These are phyloP conservation scores for Claviceps monticola DNA, from an alignment of 2,329 filamentous ascomycete species.

Conservation along the genomic window DNA sequence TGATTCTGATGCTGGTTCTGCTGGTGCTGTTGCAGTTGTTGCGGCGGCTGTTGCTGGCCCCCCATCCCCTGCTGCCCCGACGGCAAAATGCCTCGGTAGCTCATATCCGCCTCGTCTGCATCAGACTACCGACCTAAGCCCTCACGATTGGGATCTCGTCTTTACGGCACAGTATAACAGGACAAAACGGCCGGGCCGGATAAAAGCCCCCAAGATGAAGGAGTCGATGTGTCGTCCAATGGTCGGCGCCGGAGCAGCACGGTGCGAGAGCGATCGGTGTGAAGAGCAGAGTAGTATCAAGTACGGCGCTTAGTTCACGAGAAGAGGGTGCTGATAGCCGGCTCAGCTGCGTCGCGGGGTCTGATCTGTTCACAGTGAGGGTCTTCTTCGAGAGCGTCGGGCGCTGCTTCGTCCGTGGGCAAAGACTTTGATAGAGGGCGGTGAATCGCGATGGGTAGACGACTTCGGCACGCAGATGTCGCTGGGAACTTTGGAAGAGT, in stretches of 20 bases:
- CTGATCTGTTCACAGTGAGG: neutral
- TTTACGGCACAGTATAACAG: neutral
- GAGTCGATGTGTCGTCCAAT: neutral
- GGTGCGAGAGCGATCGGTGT: neutral
- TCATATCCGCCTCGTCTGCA: constrained; percentile 19
- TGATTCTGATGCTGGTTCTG: constrained; percentile 12
- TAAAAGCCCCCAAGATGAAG: neutral
- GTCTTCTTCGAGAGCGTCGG: neutral
- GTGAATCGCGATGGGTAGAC: neutral
- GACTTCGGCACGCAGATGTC: neutral
- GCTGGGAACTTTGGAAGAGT: neutral
- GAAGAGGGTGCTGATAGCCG: neutral
- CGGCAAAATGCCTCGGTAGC: constrained; percentile 19
- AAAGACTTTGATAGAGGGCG: too few relatives aligned
- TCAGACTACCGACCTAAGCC: constrained; percentile 4
- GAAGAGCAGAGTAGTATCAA: neutral
- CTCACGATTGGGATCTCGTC: neutral
- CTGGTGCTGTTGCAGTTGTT: constrained; percentile 3
- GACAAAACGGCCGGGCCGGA: neutral
- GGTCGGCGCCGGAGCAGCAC: neutral
- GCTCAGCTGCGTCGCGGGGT: neutral
- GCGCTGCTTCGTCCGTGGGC: too few relatives aligned
- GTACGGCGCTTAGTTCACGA: neutral
- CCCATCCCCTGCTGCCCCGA: constrained; percentile 15
- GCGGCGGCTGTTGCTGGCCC: constrained; percentile 12